Base-by-base conservation (phyloP, 1,139 yeast genomes). In the Yarrowia galli region DNA sequence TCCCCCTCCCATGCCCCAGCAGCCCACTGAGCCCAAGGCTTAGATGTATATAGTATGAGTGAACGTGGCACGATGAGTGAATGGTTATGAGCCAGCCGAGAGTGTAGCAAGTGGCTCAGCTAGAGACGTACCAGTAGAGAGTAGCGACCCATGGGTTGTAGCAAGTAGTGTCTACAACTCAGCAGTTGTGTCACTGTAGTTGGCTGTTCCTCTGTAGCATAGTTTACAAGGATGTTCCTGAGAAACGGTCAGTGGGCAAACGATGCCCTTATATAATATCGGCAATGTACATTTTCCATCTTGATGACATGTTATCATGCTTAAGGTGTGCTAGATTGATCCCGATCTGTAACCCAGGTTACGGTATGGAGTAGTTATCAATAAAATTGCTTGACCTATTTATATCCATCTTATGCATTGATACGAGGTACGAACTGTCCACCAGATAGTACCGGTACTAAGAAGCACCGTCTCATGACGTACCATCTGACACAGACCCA, bases 41-140 rank as follows among this genome's bases (percentile, higher is more conserved):
- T 58, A 58, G 60, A 58, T 58, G 64, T 58, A 58, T 25, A 58
- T 58, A 58, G 64, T 38, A 38, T 36, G 43, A 38, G 60, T 38
- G 28, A 48, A 48, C 53, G 53, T 28, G 53, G 53, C 53, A 48
- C 51, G 51, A 46, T 22, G 51, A 15, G 32, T 22, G 49, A 22
- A 32, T 2, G 25, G 6, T 10, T 12, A 10, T 16, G 35, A 13
- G 25, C 20, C 18, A 51, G 42, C 22, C 10, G 13, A 12, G 18
- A 10, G 40, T 8, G 18, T 18, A 23, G 32, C 49, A 18, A 45
- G 16, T 23, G 49, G 32, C 18, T 25, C 13, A 23, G 18, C 35
- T n/a, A 43, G 32, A 15, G 15, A n/a, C n/a, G n/a, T n/a, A n/a
- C n/a, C n/a, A n/a, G n/a, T n/a, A n/a, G n/a, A n/a, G 32, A 28